These are phyloP conservation scores for Cryphonectria parasitica DNA, from an alignment of 2,329 filamentous ascomycete species.

Conservation along the genomic window DNA sequence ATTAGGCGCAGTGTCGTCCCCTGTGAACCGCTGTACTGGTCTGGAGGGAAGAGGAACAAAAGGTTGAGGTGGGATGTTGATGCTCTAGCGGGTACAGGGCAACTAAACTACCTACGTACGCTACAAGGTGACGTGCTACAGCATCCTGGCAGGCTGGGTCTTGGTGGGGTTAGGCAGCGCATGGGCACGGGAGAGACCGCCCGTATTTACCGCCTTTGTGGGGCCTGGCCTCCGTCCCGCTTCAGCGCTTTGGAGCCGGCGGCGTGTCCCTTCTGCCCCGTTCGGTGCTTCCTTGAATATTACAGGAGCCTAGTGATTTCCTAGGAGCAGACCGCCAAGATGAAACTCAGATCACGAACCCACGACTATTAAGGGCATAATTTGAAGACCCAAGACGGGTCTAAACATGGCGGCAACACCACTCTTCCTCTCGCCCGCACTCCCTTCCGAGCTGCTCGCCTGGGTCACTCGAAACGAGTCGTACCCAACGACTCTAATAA, in stretches of 20 bases:
- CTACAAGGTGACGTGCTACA: constrained; percentile 5
- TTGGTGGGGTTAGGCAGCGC: not conserved
- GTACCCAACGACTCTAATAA: constrained; percentile 67
- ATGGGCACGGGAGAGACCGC: not conserved
- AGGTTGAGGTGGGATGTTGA: not conserved
- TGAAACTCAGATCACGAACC: not conserved
- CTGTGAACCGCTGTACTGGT: not conserved
- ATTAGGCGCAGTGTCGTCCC: not conserved
- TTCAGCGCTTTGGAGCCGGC: not conserved
- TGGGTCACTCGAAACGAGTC: constrained; percentile 62
- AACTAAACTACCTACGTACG: not conserved
- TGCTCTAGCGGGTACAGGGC: not conserved
- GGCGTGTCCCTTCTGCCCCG: not conserved
- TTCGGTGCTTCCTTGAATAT: not conserved
- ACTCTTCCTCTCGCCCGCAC: constrained; percentile 55
- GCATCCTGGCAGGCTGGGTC: not conserved
- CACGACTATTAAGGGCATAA: not conserved
- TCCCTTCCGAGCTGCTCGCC: constrained; percentile 65
- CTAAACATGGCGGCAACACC: constrained; percentile 34
- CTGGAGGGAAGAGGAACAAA: not conserved
- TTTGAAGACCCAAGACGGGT: not conserved
- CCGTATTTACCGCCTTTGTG: not conserved
- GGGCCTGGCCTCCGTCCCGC: not conserved
- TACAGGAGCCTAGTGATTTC: no score
- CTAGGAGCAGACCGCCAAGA: not conserved